Evolutionary conservation across 768 basidiomycete species (phyloP).

Genomic region (Russula emetica): DNA sequence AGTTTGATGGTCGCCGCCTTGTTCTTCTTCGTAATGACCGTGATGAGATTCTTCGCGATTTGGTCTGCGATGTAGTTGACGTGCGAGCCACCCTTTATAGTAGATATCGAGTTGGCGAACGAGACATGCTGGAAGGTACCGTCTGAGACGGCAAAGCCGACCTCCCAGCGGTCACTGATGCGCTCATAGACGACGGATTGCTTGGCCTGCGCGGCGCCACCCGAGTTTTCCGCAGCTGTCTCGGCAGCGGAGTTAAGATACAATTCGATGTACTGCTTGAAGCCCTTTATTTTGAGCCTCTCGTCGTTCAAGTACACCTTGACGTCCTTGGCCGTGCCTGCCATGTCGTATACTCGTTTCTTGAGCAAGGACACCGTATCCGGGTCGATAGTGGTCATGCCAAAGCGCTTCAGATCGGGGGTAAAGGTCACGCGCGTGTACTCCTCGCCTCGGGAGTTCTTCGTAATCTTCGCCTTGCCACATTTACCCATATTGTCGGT

Average conservation of each 20-base stretch:
- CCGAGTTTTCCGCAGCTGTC: conserved; percentile 62
- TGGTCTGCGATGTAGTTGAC: conserved; percentile 83
- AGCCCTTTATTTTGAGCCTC: conserved; percentile 85
- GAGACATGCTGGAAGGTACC: conserved; percentile 92
- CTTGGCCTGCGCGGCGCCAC: conserved; percentile 75
- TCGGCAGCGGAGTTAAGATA: conserved; percentile 77
- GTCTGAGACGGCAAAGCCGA: conserved; percentile 92
- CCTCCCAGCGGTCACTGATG: conserved; percentile 82
- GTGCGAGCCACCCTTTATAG: conserved; percentile 94
- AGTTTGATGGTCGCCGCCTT: conserved; percentile 93
- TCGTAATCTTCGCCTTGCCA: conserved; percentile 89
- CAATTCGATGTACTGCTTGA: conserved; percentile 96
- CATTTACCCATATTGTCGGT: conserved; percentile 88
- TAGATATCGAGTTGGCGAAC: conserved; percentile 96
- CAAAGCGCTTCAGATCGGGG: conserved; percentile 88
- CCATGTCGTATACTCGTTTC: conserved; percentile 95
- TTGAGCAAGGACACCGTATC: conserved; percentile 85
- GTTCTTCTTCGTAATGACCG: conserved; percentile 92
- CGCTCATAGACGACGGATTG: conserved; percentile 79
- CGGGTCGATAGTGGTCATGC: conserved; percentile 86
- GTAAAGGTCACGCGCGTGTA: conserved; percentile 91
- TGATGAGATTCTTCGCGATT: conserved; percentile 77
- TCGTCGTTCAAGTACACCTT: conserved; percentile 94
- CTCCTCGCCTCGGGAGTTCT: conserved; percentile 81
- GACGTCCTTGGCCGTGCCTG: conserved; percentile 88